phyloP scores from a whole-genome alignment of 192 early-diverging fungal species.

The Thamnidium elegans region DNA sequence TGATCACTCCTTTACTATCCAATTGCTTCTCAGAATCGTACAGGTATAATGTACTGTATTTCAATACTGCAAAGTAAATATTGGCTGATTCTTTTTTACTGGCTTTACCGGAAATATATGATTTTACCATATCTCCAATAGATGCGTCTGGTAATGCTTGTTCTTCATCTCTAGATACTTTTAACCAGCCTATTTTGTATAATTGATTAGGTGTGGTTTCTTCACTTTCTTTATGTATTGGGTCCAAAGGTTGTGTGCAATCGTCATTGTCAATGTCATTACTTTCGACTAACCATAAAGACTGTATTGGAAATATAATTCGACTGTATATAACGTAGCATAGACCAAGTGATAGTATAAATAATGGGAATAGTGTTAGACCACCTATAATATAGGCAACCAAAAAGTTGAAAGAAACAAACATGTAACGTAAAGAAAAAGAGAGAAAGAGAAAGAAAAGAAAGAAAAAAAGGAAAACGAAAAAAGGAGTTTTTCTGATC shows the following conservation, averaged over 20 bases:
- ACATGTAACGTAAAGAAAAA: background rate
- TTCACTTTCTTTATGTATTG: background rate
- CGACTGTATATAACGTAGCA: background rate
- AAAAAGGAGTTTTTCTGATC: background rate
- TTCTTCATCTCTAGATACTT: constrained; percentile 33
- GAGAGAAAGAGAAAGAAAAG: background rate
- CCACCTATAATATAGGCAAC: constrained; percentile 46
- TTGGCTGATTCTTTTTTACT: constrained; percentile 38
- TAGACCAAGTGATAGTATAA: background rate
- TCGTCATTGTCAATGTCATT: too few species aligned
- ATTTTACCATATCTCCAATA: constrained; percentile 35
- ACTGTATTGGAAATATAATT: background rate
- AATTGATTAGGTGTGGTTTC: background rate
- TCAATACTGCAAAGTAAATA: constrained; percentile 71
- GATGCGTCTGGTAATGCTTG: constrained; percentile 22
- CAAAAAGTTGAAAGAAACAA: background rate
- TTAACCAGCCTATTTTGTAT: constrained; percentile 43
- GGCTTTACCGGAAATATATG: constrained; percentile 40
- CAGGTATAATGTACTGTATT: constrained; percentile 76
- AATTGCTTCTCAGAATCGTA: constrained; percentile 75
- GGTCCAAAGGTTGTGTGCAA: background rate
- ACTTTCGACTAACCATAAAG: background rate
- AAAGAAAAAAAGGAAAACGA: too few species aligned
- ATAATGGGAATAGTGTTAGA: constrained; percentile 41
- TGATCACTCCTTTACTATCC: constrained; percentile 79